Evolutionary conservation across 2,329 filamentous ascomycete species (phyloP).

Genomic region (Colletotrichum camelliae): DNA sequence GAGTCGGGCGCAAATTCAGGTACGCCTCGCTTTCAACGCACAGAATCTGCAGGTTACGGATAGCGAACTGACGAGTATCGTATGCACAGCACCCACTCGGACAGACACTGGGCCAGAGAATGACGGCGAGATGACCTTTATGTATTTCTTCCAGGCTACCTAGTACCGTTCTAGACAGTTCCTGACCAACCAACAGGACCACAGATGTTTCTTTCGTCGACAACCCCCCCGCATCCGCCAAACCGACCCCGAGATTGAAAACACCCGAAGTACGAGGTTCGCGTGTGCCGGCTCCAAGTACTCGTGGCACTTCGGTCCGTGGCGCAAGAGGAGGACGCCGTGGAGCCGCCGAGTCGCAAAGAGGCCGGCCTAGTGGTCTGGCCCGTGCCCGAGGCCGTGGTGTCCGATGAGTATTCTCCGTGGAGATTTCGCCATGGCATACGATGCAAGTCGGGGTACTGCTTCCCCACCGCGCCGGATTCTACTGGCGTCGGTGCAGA

Average conservation of each 20-base stretch:
- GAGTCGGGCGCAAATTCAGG: conserved; percentile 32
- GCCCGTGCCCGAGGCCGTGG: conserved; percentile 51
- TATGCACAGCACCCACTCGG: neutral
- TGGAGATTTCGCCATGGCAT: neutral
- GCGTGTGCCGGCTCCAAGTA: conserved; percentile 49
- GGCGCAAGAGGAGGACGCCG: conserved; percentile 30
- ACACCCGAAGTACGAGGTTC: conserved; percentile 45
- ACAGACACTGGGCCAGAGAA: conserved; percentile 37
- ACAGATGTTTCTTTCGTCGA: conserved; percentile 92
- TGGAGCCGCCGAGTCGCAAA: conserved; percentile 33
- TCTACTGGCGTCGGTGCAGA: neutral
- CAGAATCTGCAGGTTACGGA: neutral
- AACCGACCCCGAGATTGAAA: conserved; percentile 50
- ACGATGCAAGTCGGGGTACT: neutral
- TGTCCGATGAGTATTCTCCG: conserved; percentile 35
- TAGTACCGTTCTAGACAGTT: neutral
- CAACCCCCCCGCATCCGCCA: conserved; percentile 70
- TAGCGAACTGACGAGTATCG: neutral
- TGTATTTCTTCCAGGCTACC: conserved; percentile 51
- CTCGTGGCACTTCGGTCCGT: conserved; percentile 42
- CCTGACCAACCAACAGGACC: conserved; percentile 61
- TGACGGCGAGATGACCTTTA: conserved; percentile 81
- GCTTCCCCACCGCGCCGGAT: neutral
- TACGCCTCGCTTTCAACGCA: neutral
- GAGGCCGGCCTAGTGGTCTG: conserved; percentile 51